Evolutionary conservation across 2,329 filamentous ascomycete species (phyloP).

Genomic region (Colletotrichum endophyticum): DNA sequence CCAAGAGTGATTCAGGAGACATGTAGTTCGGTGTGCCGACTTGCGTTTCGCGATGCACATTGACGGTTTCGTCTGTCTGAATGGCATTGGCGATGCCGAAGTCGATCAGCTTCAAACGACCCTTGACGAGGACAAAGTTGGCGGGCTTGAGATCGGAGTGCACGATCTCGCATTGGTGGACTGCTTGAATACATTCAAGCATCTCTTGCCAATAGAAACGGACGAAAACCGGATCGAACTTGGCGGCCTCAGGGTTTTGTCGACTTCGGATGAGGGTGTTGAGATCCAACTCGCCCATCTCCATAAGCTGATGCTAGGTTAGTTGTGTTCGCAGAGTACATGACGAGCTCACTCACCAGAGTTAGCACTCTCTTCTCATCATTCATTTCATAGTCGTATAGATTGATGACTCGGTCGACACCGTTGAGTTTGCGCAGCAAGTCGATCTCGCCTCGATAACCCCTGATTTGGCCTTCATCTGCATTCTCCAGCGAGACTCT

Average conservation of each 20-base stretch:
- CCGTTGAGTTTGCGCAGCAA: conserved; percentile 81
- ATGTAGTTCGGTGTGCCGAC: conserved; percentile 98
- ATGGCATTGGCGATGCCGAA: conserved; percentile 99
- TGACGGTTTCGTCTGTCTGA: conserved; percentile 92
- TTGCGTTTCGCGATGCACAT: conserved; percentile 94
- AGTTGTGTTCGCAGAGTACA: background rate
- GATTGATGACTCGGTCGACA: conserved; percentile 86
- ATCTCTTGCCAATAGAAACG: conserved; percentile 99
- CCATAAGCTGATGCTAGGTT: conserved; percentile 75
- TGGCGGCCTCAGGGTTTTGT: conserved; percentile 73
- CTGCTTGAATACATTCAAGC: conserved; percentile 90
- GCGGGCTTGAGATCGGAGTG: conserved; percentile 97
- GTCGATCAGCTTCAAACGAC: conserved; percentile 92
- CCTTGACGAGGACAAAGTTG: conserved; percentile 93
- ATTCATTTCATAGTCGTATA: conserved; percentile 94
- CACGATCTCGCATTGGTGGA: conserved; percentile 90
- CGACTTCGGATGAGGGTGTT: conserved; percentile 81
- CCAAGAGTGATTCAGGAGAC: conserved; percentile 92
- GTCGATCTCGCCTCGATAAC: conserved; percentile 96
- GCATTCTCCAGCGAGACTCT: conserved; percentile 89
- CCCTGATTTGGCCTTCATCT: conserved; percentile 81
- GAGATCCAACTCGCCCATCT: conserved; percentile 93
- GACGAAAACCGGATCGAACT: conserved; percentile 87
- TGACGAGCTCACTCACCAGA: conserved; percentile 62
- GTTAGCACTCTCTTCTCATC: conserved; percentile 85